phyloP scores from a whole-genome alignment of 768 basidiomycete species.

The Mycena chlorophos region DNA sequence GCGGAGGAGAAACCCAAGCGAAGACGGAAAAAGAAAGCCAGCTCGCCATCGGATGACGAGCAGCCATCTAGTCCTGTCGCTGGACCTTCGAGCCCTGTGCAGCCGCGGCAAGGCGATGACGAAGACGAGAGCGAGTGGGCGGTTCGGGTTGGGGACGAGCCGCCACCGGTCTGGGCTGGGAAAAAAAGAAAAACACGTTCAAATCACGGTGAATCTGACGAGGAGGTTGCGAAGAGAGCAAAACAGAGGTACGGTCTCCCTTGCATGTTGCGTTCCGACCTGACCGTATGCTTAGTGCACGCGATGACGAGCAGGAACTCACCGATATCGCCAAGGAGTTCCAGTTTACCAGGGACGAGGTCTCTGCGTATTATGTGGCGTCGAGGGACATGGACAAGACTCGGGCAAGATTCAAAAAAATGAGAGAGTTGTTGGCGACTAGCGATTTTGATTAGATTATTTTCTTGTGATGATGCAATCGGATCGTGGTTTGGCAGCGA shows the following conservation, averaged over 20 bases:
- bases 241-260: slow-evolving; percentile 40
- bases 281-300: neutral
- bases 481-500: neutral
- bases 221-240: slow-evolving; percentile 41
- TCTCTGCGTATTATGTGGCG: slow-evolving; percentile 74
- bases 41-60: slow-evolving; percentile 26
- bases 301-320: slow-evolving; percentile 58
- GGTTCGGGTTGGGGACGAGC: slow-evolving; percentile 59
- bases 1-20: slow-evolving; percentile 68
- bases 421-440: slow-evolving; percentile 53
- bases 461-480: neutral
- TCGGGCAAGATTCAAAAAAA: slow-evolving; percentile 60
- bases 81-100: slow-evolving; percentile 16
- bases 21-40: slow-evolving; percentile 48
- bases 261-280: neutral
- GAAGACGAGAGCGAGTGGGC: slow-evolving; percentile 69
- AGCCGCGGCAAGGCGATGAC: slow-evolving; percentile 54
- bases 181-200: slow-evolving; percentile 51
- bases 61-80: slow-evolving; percentile 25
- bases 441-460: slow-evolving; percentile 38
- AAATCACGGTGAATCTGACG: slow-evolving; percentile 36
- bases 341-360: slow-evolving; percentile 74
- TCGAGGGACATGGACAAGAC: slow-evolving; percentile 72
- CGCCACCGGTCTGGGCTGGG: slow-evolving; percentile 64
- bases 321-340: slow-evolving; percentile 66